Conservation (phyloP, 1,284 basidiomycete species). For the Sutorius eximius region DNA sequence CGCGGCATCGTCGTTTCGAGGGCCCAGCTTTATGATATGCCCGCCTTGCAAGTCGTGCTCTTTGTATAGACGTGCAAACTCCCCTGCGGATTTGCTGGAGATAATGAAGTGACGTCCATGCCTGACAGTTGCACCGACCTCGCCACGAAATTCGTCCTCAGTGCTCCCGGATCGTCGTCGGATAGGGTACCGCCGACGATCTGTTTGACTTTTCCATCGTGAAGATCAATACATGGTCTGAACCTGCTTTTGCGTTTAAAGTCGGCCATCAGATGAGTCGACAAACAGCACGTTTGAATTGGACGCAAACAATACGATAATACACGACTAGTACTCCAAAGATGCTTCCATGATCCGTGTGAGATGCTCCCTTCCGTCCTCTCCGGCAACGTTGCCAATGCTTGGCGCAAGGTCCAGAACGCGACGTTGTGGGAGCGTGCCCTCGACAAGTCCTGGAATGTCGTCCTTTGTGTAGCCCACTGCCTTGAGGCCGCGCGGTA, state of each 20-base stretch:
- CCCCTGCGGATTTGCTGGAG: constrained; percentile 72
- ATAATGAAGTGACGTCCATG: constrained; percentile 5
- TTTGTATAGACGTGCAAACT: constrained; percentile 83
- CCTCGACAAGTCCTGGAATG: constrained; percentile 73
- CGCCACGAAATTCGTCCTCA: constrained; percentile 93
- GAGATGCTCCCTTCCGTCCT: constrained; percentile 79
- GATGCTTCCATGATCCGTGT: constrained; percentile 75
- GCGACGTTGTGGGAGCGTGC: constrained; percentile 84
- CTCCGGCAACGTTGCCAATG: constrained; percentile 75
- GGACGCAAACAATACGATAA: constrained; percentile 6
- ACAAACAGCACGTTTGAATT: constrained; percentile 1
- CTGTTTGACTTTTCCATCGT: constrained; percentile 94
- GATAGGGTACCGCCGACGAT: constrained; percentile 95
- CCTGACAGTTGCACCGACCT: constrained; percentile 51
- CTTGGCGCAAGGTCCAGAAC: constrained; percentile 88
- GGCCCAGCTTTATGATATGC: constrained; percentile 96
- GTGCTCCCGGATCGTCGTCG: constrained; percentile 56
- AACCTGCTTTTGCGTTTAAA: constrained; percentile 49
- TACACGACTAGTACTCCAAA: constrained; percentile 62
- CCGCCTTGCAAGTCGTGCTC: constrained; percentile 75
- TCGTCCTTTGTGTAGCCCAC: constrained; percentile 79
- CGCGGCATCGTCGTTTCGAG: constrained; percentile 87
- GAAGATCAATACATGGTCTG: constrained; percentile 96
- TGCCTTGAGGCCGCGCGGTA: constrained; percentile 86
- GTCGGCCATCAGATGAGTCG: constrained; percentile 16